Percentiles rank a stretch among this genome's conserved stretches.
phyloP scores from a whole-genome alignment of 108 stramenopile genomes.

The Cylindrotheca fusiformis region DNA sequence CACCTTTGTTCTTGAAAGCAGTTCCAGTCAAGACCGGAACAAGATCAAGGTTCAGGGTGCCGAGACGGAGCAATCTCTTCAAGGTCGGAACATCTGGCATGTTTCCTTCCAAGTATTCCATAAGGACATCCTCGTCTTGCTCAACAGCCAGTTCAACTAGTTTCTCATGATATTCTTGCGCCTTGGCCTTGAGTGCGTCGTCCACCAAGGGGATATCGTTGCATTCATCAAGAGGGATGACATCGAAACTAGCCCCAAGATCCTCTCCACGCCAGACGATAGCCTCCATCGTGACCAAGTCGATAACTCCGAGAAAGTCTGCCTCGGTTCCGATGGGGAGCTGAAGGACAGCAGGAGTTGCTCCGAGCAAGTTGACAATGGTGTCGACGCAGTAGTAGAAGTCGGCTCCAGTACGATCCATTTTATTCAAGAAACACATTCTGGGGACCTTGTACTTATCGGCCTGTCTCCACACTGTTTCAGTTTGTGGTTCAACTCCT shows the following conservation, averaged over 20 bases:
- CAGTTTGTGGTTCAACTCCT: slow-evolving; percentile 98
- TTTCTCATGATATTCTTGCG: slow-evolving; percentile 79
- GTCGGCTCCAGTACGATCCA: slow-evolving; percentile 99
- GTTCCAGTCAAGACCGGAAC: slow-evolving; percentile 96
- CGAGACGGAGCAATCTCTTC: slow-evolving; percentile 89
- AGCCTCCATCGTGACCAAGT: slow-evolving; percentile 96
- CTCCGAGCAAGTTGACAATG: slow-evolving; percentile 88
- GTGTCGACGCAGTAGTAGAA: slow-evolving; percentile 95
- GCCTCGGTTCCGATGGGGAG: slow-evolving; percentile 91
- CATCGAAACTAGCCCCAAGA: slow-evolving; percentile 92
- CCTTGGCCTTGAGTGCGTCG: slow-evolving; percentile 83
- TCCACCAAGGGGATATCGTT: slow-evolving; percentile 87
- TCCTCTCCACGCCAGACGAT: slow-evolving; percentile 96
- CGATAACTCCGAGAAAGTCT: slow-evolving; percentile 95
- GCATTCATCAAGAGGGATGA: slow-evolving; percentile 83
- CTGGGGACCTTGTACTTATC: slow-evolving; percentile 97
- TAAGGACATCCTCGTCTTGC: slow-evolving; percentile 90
- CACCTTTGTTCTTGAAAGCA: slow-evolving; percentile 98
- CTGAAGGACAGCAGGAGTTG: slow-evolving; percentile 93
- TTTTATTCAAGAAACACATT: slow-evolving; percentile 99
- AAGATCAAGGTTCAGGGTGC: slow-evolving; percentile 79
- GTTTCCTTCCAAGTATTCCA: slow-evolving; percentile 84
- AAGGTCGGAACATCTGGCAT: slow-evolving; percentile 80
- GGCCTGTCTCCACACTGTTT: slow-evolving; percentile 99
- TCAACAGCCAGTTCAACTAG: slow-evolving; percentile 87